Percentiles rank a stretch among this genome's conserved stretches.
phyloP scores from a whole-genome alignment of 108 stramenopile species.

The Nannochloropsis salina region DNA sequence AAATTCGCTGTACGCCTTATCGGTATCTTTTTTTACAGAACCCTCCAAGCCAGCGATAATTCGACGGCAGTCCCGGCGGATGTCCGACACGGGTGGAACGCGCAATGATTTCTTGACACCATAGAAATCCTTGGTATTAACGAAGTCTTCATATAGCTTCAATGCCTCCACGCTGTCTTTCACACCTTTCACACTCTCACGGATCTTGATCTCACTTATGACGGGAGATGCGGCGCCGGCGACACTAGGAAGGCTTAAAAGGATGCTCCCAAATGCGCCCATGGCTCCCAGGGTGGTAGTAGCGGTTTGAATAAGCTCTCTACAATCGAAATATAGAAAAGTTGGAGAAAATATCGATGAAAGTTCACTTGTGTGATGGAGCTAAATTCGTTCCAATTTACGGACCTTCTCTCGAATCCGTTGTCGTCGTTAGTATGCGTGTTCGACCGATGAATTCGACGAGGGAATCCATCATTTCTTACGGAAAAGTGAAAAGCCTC shows the following conservation, averaged over 20 bases:
- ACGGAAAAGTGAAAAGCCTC: background rate
- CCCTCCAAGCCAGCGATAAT: conserved; percentile 1
- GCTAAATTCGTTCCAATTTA: background rate
- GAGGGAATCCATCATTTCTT: too few relatives aligned
- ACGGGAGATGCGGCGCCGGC: background rate
- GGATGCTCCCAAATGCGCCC: background rate
- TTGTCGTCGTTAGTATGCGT: background rate
- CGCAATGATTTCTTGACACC: conserved; percentile 20
- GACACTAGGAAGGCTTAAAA: background rate
- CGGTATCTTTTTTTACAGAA: background rate
- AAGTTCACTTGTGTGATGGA: too few relatives aligned
- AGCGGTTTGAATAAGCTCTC: background rate
- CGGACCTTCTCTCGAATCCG: conserved; percentile 4
- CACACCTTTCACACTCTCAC: background rate
- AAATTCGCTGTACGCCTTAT: background rate
- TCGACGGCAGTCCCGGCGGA: background rate
- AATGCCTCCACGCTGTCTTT: background rate
- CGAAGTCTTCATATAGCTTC: background rate
- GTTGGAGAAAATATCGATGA: too few relatives aligned
- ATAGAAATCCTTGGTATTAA: background rate
- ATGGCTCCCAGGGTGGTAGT: background rate
- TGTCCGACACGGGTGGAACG: background rate
- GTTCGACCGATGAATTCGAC: background rate
- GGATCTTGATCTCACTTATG: background rate
- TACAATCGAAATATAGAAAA: background rate